These are phyloP conservation scores for Psilocybe azurescens DNA, from an alignment of 768 basidiomycete genomes.

Conservation along the genomic window DNA sequence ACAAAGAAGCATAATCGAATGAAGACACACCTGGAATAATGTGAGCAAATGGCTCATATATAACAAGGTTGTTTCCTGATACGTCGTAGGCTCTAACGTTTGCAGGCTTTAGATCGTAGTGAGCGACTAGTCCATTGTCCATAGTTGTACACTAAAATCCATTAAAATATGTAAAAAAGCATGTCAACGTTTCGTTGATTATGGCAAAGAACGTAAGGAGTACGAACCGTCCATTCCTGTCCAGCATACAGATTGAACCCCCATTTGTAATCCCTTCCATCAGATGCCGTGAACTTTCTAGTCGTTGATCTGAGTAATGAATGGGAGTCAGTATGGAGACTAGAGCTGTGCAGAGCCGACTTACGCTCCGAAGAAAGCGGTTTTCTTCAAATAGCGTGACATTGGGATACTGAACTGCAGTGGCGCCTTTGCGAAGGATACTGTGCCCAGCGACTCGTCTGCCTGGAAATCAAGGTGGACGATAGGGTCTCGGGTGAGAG, in stretches of 20 bases:
- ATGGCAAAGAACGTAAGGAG: neutral
- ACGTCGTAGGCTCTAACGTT: conserved; percentile 60
- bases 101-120: conserved; percentile 65
- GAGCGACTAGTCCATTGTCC: conserved; percentile 62
- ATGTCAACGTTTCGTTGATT: neutral
- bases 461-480: conserved; percentile 65
- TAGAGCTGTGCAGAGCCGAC: conserved; percentile 27
- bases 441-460: conserved; percentile 61
- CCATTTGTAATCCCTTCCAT: conserved; percentile 78
- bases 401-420: conserved; percentile 57
- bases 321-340: neutral
- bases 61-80: conserved; percentile 66
- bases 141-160: conserved; percentile 55
- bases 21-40: conserved; percentile 52
- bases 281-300: conserved; percentile 70
- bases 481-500: conserved; percentile 56
- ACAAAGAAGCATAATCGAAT: neutral
- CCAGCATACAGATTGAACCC: conserved; percentile 54
- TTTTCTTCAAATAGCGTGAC: conserved; percentile 67
- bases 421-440: conserved; percentile 54
- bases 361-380: conserved; percentile 69
- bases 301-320: conserved; percentile 57
- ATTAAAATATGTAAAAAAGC: neutral
- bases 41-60: conserved; percentile 59
- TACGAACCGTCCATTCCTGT: conserved; percentile 74